A percentile compares a stretch with the other conserved stretches of the same genome.
Conservation (phyloP, 2,329 filamentous ascomycete genomes). For the Nannizziopsis arthrosporioides region DNA sequence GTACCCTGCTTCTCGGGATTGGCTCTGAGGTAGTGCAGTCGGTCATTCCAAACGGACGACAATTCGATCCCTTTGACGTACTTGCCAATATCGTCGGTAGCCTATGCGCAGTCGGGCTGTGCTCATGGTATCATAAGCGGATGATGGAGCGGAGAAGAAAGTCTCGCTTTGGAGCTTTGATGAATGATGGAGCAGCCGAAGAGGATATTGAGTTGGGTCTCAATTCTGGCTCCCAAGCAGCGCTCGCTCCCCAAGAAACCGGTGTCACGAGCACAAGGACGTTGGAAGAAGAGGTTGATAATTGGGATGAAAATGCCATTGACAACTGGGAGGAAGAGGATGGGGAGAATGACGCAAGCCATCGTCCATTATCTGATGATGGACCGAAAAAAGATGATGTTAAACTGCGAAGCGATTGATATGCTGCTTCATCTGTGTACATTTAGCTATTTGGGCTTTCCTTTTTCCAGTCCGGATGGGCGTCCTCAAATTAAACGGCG, state of each 20-base stretch:
- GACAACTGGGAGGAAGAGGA: conserved; percentile 48
- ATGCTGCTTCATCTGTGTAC: background rate
- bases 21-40: conserved; percentile 48
- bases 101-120: conserved; percentile 57
- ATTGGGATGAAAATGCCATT: conserved; percentile 80
- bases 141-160: conserved; percentile 82
- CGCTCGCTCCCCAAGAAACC: conserved; percentile 47
- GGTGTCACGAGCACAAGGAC: conserved; percentile 43
- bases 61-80: conserved; percentile 73
- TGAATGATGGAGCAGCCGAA: conserved; percentile 35
- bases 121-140: conserved; percentile 84
- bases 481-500: background rate
- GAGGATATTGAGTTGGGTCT: conserved; percentile 24
- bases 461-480: background rate
- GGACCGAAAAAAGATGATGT: conserved; percentile 17
- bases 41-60: conserved; percentile 59
- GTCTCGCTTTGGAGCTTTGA: conserved; percentile 58
- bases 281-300: conserved; percentile 75
- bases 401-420: conserved; percentile 27
- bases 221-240: conserved; percentile 17
- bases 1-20: conserved; percentile 50
- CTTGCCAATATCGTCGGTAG: conserved; percentile 78
- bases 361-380: conserved; percentile 17
- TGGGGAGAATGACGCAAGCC: conserved; percentile 11
- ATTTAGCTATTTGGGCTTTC: background rate